These are phyloP conservation scores for Hypomontagnella submonticulosa DNA, from an alignment of 495 filamentous ascomycete species.

Conservation along the genomic window DNA sequence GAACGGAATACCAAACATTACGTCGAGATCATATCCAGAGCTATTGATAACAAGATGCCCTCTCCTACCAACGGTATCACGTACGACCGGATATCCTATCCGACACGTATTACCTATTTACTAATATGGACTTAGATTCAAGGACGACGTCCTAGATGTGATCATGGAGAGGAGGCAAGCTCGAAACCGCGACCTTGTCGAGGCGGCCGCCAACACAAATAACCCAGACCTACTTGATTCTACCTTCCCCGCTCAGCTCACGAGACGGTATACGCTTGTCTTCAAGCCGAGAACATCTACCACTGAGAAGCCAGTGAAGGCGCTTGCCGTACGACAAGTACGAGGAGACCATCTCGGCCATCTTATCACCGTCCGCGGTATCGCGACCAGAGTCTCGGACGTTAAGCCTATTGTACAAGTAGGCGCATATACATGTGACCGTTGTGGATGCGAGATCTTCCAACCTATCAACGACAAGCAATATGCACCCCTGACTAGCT, in stretches of 20 bases:
- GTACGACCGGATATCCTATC: conserved; percentile 57
- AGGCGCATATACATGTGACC: conserved; percentile 96
- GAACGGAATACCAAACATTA: conserved; percentile 94
- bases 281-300: conserved; percentile 89
- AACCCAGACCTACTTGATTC: conserved; percentile 68
- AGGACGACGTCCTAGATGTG: conserved; percentile 96
- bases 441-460: conserved; percentile 96
- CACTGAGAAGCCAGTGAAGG: conserved; percentile 78
- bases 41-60: conserved; percentile 89
- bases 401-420: conserved; percentile 98
- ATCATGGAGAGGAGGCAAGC: conserved; percentile 91
- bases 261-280: conserved; percentile 91
- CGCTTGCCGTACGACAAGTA: conserved; percentile 91
- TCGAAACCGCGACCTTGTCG: conserved; percentile 79
- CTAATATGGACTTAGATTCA: conserved; percentile 69
- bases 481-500: conserved; percentile 84
- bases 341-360: conserved; percentile 90
- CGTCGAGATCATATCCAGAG: conserved; percentile 87
- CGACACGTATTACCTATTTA: conserved; percentile 21
- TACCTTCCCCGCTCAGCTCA: conserved; percentile 90
- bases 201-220: conserved; percentile 73
- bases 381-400: conserved; percentile 94
- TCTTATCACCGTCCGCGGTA: conserved; percentile 93
- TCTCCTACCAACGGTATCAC: conserved; percentile 78
- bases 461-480: conserved; percentile 93